Base-by-base conservation (phyloP, 75 land plant genomes). In the Pinus albicaulis region DNA sequence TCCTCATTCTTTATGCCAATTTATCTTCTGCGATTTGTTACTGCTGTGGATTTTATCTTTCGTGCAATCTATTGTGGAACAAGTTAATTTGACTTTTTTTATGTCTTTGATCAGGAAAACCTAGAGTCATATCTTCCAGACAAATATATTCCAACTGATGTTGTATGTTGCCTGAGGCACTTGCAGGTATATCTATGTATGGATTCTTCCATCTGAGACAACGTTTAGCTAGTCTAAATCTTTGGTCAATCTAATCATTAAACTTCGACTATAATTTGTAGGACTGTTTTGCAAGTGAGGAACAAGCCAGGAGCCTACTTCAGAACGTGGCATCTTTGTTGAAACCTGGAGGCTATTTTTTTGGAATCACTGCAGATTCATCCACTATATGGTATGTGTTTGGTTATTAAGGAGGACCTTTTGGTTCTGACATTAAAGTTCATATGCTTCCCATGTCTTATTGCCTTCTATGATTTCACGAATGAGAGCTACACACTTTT, bases 291-390 rank as follows among this genome's bases (percentile, higher is more conserved):
- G 86, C 88, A 70, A 88, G 85, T 59, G 98, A 98, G 78, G 96
- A 92, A 7, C 86, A 66, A 76, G 98, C 86, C 48, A 90, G 82
- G 84, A 84, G 76, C 38, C 90, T 98, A 75, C 87, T 98, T 23
- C 79, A 78, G 19, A 98, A 98, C 85, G 94, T 98, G 16, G 81
- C 93, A 25, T 82, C 88, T 13, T 69, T 98, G 61, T 85, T 98
- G 57, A 95, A 85, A 80, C 95, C 98, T 5, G 99, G 99, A 23
- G 98, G 99, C 65, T 95, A 86, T 76, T 98, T 98, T 79, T 81
- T 98, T 74, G 99, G 99, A 76, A 93, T 93, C 57, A 87, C 91
- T 81, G 92, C 96, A 77, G 99, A 98, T 89, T 92, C 99, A 58
- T 98, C 99, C 75, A 98, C 98, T 28, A 92, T 98, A 79, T 98